phyloP scores from a whole-genome alignment of 441 rosid genomes.

The Gossypium lobatum region DNA sequence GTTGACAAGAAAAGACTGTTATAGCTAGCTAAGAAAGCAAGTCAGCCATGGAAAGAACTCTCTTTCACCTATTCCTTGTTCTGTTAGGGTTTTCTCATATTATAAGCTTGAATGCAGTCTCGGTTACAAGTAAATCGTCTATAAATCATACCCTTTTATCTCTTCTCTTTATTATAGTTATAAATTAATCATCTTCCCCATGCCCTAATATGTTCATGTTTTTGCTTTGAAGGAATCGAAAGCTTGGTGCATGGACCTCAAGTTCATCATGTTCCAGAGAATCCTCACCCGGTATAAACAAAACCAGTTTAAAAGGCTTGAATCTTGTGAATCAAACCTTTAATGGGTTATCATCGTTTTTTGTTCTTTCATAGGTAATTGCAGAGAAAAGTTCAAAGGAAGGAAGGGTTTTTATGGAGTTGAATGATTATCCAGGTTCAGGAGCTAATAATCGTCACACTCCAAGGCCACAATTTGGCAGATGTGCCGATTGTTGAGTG shows the following conservation, averaged over 20 bases:
- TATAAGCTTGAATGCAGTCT: slow-evolving; percentile 34
- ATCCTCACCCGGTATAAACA: slow-evolving; percentile 11
- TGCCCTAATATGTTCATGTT: neutral
- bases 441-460: slow-evolving; percentile 48
- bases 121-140: slow-evolving; percentile 33
- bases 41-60: slow-evolving; percentile 33
- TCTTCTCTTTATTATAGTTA: neutral
- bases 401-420: slow-evolving; percentile 38
- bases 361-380: slow-evolving; percentile 10
- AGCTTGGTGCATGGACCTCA: slow-evolving; percentile 17
- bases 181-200: neutral
- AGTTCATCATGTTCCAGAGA: slow-evolving; percentile 16
- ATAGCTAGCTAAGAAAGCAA: neutral
- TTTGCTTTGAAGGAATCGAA: slow-evolving; percentile 30
- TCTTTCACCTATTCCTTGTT: slow-evolving; percentile 28
- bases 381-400: slow-evolving; percentile 19
- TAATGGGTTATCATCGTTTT: neutral
- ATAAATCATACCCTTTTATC: neutral
- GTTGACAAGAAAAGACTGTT: neutral
- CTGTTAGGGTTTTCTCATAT: slow-evolving; percentile 35
- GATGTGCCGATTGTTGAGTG: slow-evolving; percentile 41
- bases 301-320: neutral
- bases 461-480: slow-evolving; percentile 41
- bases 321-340: neutral
- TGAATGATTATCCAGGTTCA: slow-evolving; percentile 52